Evolutionary conservation across 768 basidiomycete genomes (phyloP), one percentile per base, ranked within the genome.

Genomic region (Psilocybe cyanescens): DNA sequence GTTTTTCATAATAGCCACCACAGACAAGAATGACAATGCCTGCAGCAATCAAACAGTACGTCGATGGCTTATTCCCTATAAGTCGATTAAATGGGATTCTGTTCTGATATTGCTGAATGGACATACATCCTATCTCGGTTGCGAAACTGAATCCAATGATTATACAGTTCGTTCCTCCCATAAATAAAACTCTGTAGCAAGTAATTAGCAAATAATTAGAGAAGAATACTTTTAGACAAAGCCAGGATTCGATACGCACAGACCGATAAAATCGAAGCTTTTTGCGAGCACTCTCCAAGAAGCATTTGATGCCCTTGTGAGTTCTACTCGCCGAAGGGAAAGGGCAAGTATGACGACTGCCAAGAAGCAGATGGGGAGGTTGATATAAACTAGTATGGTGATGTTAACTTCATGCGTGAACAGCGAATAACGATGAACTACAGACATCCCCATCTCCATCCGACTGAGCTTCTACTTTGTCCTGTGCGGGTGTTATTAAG

Each of bases 381-480:
- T 95, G 72, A 95, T 81, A 71, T 87, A 94, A 73, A 95, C 92
- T 94, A 72, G 11, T 17, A 9, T 6, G 14, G 35, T 12, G 24
- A 46, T 37, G 6, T n/a, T 29, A 14, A 12, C 28, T 37, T 24
- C 24, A 24, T 6, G 12, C 41, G 49, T 53, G 60, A 47, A 56
- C 30, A n/a, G 69, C 59, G 63, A 65, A 53, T 30, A 14, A 30
- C 51, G 57, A 44, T 60, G 64, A 45, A 9, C 51, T 37, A 81
- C 92, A 77, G 75, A 94, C 92, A 95, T 55, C 86, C 90, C 88
- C 90, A 94, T 82, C 93, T 81, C 92, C 92, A 95, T 68, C 79
- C 86, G 57, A 89, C 66, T 54, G 68, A 62, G 57, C 72, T 72
- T 57, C 74, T 69, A 31, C 65, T 66, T 61, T 69, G 65, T 30